Conservation (phyloP, 1,284 basidiomycete species). For the Rhodotorula sp. region DNA sequence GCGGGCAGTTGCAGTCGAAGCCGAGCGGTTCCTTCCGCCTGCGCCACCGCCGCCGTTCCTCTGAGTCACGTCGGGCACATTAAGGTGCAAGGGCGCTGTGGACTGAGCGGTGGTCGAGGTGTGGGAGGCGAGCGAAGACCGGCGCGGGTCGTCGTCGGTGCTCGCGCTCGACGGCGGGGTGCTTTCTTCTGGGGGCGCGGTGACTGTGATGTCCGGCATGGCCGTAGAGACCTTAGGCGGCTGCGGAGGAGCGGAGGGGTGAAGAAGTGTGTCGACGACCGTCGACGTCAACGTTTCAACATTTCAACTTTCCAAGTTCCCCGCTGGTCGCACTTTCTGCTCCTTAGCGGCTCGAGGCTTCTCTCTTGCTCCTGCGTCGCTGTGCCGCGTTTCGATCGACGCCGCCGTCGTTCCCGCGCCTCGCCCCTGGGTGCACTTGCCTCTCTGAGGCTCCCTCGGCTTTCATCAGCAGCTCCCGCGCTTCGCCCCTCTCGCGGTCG, state of each 20-base stretch:
- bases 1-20: not conserved
- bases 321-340: too few relatives aligned
- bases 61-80: not conserved
- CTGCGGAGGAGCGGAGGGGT: not conserved
- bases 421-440: too few relatives aligned
- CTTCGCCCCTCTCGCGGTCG: too few relatives aligned
- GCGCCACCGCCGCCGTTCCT: accelerated
- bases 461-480: too few relatives aligned
- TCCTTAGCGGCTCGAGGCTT: too few relatives aligned
- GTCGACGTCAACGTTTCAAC: not conserved
- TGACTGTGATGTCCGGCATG: conserved; percentile 7
- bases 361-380: too few relatives aligned
- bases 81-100: conserved; percentile 1
- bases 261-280: not conserved
- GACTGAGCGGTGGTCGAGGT: not conserved
- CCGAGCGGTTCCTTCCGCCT: not conserved
- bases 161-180: not conserved
- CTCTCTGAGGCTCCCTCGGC: too few relatives aligned
- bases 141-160: not conserved
- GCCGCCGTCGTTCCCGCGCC: too few relatives aligned
- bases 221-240: too few relatives aligned
- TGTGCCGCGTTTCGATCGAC: too few relatives aligned
- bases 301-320: too few relatives aligned
- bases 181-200: not conserved
- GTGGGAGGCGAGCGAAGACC: not conserved